phyloP scores from a whole-genome alignment of 2,329 filamentous ascomycete genomes.

The Colletotrichum coccodes region DNA sequence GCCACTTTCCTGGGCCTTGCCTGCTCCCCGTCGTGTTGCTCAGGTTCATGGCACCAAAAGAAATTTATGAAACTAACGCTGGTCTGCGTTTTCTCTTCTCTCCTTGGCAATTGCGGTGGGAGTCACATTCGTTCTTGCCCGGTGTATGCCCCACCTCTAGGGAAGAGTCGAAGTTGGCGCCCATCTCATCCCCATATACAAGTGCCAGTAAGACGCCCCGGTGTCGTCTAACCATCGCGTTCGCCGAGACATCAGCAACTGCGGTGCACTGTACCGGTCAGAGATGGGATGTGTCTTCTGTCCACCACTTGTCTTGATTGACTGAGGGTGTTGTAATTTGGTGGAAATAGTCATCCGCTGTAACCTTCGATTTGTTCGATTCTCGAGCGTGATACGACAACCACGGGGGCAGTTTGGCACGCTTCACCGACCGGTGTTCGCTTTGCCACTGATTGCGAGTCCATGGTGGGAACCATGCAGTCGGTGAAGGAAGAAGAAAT shows the following conservation, averaged over 20 bases:
- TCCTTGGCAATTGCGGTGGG: background rate
- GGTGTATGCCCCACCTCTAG: background rate
- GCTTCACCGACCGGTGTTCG: background rate
- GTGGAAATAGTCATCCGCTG: background rate
- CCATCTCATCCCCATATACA: background rate
- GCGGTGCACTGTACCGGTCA: background rate
- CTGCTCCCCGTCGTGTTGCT: background rate
- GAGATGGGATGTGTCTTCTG: background rate
- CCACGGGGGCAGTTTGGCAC: background rate
- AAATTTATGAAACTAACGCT: background rate
- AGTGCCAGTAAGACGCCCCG: background rate
- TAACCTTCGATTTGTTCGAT: background rate
- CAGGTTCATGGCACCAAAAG: background rate
- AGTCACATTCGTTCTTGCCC: background rate
- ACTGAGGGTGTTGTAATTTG: background rate
- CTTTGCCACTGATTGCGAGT: background rate
- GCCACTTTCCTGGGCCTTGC: background rate
- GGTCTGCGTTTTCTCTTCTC: constrained; percentile 23
- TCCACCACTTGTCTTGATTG: background rate
- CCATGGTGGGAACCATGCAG: background rate
- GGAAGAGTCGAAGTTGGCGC: background rate
- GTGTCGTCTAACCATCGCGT: background rate
- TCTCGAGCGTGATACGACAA: background rate
- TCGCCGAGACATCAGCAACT: background rate
- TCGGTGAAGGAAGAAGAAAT: constrained; percentile 14